Evolutionary conservation across 106 monocot species (phyloP), one percentile per base, ranked within the genome.

Genomic region (Alisma plantagoaquatica): DNA sequence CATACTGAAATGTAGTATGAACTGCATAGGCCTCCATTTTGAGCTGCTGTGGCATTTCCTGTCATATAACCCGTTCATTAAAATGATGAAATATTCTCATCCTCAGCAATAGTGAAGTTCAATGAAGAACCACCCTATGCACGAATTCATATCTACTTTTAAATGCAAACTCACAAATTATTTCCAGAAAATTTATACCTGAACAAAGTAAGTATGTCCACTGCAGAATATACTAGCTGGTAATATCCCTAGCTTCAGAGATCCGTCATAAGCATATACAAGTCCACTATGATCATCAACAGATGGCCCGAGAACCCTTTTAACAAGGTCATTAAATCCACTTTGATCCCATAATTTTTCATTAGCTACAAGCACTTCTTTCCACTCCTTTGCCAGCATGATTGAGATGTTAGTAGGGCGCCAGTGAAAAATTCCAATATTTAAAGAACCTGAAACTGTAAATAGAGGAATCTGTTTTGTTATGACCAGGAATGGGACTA

Each of bases 351-450:
- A 91, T 56, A 85, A 29, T 49, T 78, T 78, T 16, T 91, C 91
- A 78, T 91, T 57, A 10, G 72, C 53, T 46, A 81, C 31, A 22
- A 91, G 77, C 9, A 81, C 30, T 4, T 85, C 81, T 67, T 71
- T 84, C 91, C 91, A 91, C 31, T 85, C 81, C 65, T 70, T 81
- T 9, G 75, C 91, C 25, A 91, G 64, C 41, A 49, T 80, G 69
- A 64, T 81, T 29, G 91, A 59, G 46, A 81, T 21, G 42, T 73
- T 66, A 30, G 91, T 81, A 10, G 91, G 84, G 29, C 91, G 84
- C 91, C 91, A 91, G 38, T 85, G 75, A 33, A 91, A 91, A 43
- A 91, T 91, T 51, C 91, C 91, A 58, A 91, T 75, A 51, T 91
- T 91, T 57, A 73, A 85, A 16, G 81, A 73, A 60, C 72, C 81